These are phyloP conservation scores for Naganishia sp. DNA, from an alignment of 1,284 basidiomycete genomes.

Conservation along the genomic window DNA sequence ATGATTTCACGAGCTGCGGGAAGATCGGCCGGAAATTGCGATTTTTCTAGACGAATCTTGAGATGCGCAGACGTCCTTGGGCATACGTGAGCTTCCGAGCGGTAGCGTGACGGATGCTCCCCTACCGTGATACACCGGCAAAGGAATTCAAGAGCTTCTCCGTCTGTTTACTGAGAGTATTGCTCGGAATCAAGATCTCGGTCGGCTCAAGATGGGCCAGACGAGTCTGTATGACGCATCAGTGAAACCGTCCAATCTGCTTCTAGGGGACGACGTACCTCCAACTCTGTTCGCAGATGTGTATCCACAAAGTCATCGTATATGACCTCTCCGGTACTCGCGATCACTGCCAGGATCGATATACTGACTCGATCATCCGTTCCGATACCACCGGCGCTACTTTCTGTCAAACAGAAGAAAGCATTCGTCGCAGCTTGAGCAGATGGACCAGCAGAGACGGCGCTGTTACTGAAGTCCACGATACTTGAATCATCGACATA, in stretches of 20 bases:
- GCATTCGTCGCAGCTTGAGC: conserved; percentile 50
- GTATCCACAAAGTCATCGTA: conserved; percentile 87
- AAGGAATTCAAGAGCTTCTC: conserved; percentile 75
- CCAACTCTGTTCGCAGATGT: conserved; percentile 28
- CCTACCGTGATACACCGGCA: conserved; percentile 54
- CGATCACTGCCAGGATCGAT: conserved; percentile 76
- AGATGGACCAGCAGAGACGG: conserved; percentile 37
- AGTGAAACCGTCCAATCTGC: conserved; percentile 25
- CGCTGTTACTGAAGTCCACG: conserved; percentile 38
- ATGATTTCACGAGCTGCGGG: conserved; percentile 5
- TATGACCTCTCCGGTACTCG: conserved; percentile 84
- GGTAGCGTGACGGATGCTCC: neutral
- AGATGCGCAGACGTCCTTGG: conserved; percentile 21
- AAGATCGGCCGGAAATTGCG: conserved; percentile 7
- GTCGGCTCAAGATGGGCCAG: conserved; percentile 79
- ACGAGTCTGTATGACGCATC: conserved; percentile 71
- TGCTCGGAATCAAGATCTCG: conserved; percentile 71
- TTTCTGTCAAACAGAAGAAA: conserved; percentile 64
- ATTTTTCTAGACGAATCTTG: conserved; percentile 26
- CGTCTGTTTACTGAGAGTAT: conserved; percentile 69
- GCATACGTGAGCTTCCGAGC: neutral
- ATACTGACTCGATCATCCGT: conserved; percentile 65
- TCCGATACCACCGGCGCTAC: conserved; percentile 59
- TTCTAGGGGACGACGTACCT: conserved; percentile 26
- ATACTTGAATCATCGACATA: conserved; percentile 52